A percentile compares a stretch with the other conserved stretches of the same genome.
Evolutionary conservation across 225 moss, liverwort and hornwort species (phyloP).

Genomic region (Pleurozium schreberi): DNA sequence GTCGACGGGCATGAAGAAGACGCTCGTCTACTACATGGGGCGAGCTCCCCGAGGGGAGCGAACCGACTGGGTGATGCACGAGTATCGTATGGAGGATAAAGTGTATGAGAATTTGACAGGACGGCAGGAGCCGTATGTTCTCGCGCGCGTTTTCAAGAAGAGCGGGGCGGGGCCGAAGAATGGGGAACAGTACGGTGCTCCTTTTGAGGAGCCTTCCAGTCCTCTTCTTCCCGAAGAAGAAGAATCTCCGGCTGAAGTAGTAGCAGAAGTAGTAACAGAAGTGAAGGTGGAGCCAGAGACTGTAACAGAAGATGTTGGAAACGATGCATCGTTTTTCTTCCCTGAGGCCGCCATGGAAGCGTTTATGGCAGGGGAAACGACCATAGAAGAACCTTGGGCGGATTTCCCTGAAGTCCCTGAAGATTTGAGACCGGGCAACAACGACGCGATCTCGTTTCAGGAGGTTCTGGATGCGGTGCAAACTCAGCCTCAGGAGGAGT

Average conservation of each 20-base stretch:
- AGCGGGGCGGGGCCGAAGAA: constrained; percentile 77
- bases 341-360: neutral
- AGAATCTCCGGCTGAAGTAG: neutral
- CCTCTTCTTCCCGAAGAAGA: neutral
- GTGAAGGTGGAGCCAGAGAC: neutral
- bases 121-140: constrained; percentile 56
- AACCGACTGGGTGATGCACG: constrained; percentile 90
- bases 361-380: neutral
- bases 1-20: constrained; percentile 72
- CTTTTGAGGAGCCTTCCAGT: constrained; percentile 25
- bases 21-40: constrained; percentile 67
- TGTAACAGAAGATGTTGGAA: neutral
- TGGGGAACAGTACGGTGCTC: constrained; percentile 48
- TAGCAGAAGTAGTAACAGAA: neutral
- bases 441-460: constrained; percentile 7
- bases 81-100: constrained; percentile 73
- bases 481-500: neutral
- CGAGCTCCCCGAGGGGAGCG: constrained; percentile 64
- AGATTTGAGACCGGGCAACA: neutral
- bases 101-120: constrained; percentile 36
- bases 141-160: constrained; percentile 84
- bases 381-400: neutral
- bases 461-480: constrained; percentile 15
- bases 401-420: neutral
- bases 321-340: neutral